These are phyloP conservation scores for Dendrobium catenatum DNA, from an alignment of 106 monocot genomes.

Conservation along the genomic window DNA sequence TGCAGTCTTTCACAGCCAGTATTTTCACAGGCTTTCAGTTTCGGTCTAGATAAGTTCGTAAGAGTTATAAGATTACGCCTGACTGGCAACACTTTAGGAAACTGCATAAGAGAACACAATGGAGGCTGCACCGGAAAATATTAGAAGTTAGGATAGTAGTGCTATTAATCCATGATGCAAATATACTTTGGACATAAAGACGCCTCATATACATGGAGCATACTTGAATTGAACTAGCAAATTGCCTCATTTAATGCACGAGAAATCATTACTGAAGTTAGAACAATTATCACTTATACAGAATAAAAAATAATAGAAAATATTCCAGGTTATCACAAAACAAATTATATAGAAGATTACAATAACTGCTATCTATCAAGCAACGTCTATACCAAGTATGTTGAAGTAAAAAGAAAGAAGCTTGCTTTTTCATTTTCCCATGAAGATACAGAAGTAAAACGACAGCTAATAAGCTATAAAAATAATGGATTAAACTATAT, in stretches of 20 bases:
- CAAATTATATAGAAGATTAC: not conserved
- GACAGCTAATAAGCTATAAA: no score
- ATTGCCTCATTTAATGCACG: not conserved
- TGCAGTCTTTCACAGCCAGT: constrained; percentile 4
- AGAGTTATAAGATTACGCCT: constrained; percentile 1
- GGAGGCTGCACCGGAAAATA: constrained; percentile 39
- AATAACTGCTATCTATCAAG: not conserved
- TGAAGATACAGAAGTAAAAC: no score
- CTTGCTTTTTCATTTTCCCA: not conserved
- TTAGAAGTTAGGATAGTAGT: not conserved
- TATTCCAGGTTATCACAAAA: not conserved
- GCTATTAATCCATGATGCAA: not conserved
- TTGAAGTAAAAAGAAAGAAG: not conserved
- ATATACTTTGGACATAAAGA: not conserved
- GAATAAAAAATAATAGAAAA: not conserved
- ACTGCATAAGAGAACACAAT: constrained; percentile 56
- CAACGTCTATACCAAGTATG: not conserved
- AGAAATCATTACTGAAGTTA: not conserved
- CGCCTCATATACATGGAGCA: not conserved
- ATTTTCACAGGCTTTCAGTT: not conserved
- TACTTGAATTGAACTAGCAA: not conserved
- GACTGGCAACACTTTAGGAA: constrained; percentile 38
- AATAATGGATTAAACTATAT: no score
- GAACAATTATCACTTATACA: not conserved
- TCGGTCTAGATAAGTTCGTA: constrained; percentile 1